Evolutionary conservation across 1,284 basidiomycete species (phyloP).

Genomic region (Leccinum fallax): DNA sequence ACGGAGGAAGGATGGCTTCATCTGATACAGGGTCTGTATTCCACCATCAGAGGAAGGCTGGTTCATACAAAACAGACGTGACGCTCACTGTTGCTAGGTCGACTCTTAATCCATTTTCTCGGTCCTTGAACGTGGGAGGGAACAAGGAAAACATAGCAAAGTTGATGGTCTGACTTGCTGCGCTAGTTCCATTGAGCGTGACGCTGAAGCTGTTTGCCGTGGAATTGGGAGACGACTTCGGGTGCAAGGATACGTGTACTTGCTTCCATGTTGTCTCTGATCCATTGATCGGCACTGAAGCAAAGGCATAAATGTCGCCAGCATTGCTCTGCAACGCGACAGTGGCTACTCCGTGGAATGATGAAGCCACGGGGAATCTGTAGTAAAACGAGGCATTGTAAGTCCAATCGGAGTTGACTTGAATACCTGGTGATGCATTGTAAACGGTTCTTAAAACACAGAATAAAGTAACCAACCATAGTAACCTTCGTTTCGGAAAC

Average conservation of each 20-base stretch:
- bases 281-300: slow-evolving; percentile 44
- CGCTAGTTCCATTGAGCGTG: slow-evolving; percentile 49
- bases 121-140: slow-evolving; percentile 69
- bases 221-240: slow-evolving; percentile 41
- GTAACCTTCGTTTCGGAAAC: slow-evolving; percentile 63
- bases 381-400: slow-evolving; percentile 71
- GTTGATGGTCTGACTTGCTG: slow-evolving; percentile 53
- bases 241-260: slow-evolving; percentile 47
- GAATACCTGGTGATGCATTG: slow-evolving; percentile 53
- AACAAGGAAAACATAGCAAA: slow-evolving; percentile 72
- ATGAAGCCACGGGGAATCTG: slow-evolving; percentile 53
- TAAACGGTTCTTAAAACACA: background rate
- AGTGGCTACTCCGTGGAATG: slow-evolving; percentile 45
- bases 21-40: slow-evolving; percentile 50
- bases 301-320: slow-evolving; percentile 49
- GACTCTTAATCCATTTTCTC: slow-evolving; percentile 62
- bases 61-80: background rate
- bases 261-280: slow-evolving; percentile 56
- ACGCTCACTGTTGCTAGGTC: slow-evolving; percentile 60
- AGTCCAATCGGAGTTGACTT: slow-evolving; percentile 53
- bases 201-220: slow-evolving; percentile 56
- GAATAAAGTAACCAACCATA: slow-evolving; percentile 44
- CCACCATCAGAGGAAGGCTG: slow-evolving; percentile 8
- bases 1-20: slow-evolving; percentile 66
- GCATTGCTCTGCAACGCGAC: slow-evolving; percentile 49